These are phyloP conservation scores for Lepidium africanum DNA, from an alignment of 345 rosid genomes.

Conservation along the genomic window DNA sequence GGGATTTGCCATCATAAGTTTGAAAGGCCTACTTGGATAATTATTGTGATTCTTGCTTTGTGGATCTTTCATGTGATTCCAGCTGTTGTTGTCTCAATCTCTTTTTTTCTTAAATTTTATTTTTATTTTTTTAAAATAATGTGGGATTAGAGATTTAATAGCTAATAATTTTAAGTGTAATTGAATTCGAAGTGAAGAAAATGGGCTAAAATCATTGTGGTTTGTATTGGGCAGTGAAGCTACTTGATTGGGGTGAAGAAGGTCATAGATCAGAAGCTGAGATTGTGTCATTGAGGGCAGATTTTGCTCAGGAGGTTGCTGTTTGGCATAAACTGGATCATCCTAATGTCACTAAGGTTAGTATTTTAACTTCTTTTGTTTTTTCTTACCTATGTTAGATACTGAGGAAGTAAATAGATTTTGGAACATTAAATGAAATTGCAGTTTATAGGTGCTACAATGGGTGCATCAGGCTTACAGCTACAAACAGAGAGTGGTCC, in stretches of 20 bases:
- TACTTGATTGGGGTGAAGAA: slow-evolving; percentile 99
- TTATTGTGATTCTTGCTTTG: slow-evolving; percentile 27
- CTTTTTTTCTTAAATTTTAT: not conserved
- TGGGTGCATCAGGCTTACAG: slow-evolving; percentile 79
- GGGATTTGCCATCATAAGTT: slow-evolving; percentile 41
- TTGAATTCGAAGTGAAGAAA: not conserved
- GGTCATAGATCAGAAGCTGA: slow-evolving; percentile 95
- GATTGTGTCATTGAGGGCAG: slow-evolving; percentile 69
- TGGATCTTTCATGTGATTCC: slow-evolving; percentile 55
- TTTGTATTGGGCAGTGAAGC: slow-evolving; percentile 52
- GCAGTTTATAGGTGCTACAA: slow-evolving; percentile 94
- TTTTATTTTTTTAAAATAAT: not conserved
- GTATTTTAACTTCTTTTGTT: not conserved
- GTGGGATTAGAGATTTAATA: not conserved
- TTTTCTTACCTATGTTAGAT: not conserved
- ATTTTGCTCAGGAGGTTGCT: slow-evolving; percentile 87
- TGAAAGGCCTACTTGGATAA: slow-evolving; percentile 30
- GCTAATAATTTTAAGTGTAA: not conserved
- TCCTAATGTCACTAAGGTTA: slow-evolving; percentile 97
- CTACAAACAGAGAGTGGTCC: slow-evolving; percentile 82
- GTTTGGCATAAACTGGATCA: slow-evolving; percentile 99
- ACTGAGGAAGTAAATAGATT: not conserved
- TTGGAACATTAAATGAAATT: not conserved
- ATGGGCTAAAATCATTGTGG: not conserved
- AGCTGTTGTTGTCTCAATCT: slow-evolving; percentile 29